Percentiles rank a stretch among this genome's conserved stretches.
These are phyloP conservation scores for Mallotus nudiflorus DNA, from an alignment of 345 rosid genomes.

Conservation along the genomic window DNA sequence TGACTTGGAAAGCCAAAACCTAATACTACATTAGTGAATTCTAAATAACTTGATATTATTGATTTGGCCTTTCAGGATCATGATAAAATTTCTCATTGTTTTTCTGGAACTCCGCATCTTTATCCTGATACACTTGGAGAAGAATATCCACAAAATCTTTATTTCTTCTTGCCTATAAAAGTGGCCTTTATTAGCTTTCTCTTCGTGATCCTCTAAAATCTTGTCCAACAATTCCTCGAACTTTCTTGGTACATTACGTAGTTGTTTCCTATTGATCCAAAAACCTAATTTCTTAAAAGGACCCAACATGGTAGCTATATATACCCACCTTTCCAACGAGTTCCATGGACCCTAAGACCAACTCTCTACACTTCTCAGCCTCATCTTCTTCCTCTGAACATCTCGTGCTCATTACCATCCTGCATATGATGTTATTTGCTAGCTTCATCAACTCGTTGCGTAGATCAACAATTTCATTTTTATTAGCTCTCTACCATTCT, in stretches of 20 bases:
- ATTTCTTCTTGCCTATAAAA: constrained; percentile 1
- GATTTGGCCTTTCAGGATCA: no score
- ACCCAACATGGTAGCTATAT: constrained; percentile 5
- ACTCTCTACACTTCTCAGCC: constrained; percentile 30
- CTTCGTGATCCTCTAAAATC: constrained; percentile 20
- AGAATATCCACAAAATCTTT: constrained; percentile 49
- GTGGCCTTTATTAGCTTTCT: neutral
- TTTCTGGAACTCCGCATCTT: no score
- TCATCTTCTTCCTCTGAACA: constrained; percentile 38
- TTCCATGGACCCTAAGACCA: constrained; percentile 29
- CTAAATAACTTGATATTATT: no score
- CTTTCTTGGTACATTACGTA: neutral
- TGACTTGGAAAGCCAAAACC: no score
- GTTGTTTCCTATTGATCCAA: no score
- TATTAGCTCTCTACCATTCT: constrained; percentile 12
- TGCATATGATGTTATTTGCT: constrained; percentile 24
- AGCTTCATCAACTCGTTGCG: constrained; percentile 4
- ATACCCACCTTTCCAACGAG: constrained; percentile 30
- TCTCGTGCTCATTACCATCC: no score
- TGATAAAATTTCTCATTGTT: no score
- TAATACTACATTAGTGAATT: no score
- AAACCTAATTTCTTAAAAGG: no score
- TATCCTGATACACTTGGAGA: no score
- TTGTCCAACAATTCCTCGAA: constrained; percentile 21
- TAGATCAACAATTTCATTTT: constrained; percentile 24